Base-by-base conservation (phyloP, 768 basidiomycete genomes). In the Tephrocybe sp. region DNA sequence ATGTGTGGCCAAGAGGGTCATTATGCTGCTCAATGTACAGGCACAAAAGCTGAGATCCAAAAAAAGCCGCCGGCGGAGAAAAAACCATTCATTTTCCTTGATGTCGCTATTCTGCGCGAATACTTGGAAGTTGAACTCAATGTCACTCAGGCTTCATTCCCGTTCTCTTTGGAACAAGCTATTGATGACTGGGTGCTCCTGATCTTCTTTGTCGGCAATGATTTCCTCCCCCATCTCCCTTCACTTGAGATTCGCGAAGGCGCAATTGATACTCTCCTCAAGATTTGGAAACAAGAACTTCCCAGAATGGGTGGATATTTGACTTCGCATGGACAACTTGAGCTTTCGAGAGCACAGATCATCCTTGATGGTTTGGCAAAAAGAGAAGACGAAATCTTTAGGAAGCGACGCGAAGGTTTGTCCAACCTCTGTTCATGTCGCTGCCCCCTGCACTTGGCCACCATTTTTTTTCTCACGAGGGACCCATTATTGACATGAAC, bases 141-240 rank as follows among this genome's bases (percentile, higher is more conserved):
- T 69, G 78, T 95, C 25, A 74, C 86, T n/a, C 71, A 80, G 52
- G 68, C 79, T 15, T 73, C 84, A 2, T 94, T 97, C 72, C 83
- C 86, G 25, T 97, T 95, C 79, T 83, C 89, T 61, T 77, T 97
- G 67, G 97, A 99, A 70, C 86, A 88, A 69, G 94, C 97, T 30
- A 90, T 99, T 69, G 97, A 99, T 79, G 97, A 99, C 69, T 99
- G 97, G 97, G 92, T 99, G 59, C 84, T 99, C 63, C 82, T 99
- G 62, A 98, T 98, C 59, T 99, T 99, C 84, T 97, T 99, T 70
- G 97, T 99, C 66, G 97, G 97, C 59, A 99, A 99, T 74, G 93
- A 97, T 76, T 94, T 99, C 80, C 79, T 99, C 60, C 97, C 97
- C 18, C 97, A 99, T 73, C 78, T 99, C 50, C 97, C 97, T 21